phyloP scores from a whole-genome alignment of 108 stramenopile genomes.

The Cyclotella atomus region DNA sequence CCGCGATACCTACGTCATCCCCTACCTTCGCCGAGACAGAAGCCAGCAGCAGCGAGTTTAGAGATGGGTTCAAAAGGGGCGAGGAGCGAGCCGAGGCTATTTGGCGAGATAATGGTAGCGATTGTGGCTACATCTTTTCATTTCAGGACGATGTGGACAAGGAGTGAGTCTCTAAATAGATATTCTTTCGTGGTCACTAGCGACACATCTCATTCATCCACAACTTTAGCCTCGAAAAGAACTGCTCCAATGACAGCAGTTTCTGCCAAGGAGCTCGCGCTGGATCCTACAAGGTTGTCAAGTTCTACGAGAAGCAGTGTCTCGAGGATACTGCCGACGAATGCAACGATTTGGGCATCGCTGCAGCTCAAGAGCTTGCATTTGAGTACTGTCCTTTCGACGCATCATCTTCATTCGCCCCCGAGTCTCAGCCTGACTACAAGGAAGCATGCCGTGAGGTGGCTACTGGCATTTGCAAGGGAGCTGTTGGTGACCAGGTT shows the following conservation, averaged over 20 bases:
- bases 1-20: neutral
- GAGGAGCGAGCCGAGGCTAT: neutral
- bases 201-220: neutral
- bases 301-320: constrained; percentile 6
- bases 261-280: constrained; percentile 1
- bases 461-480: constrained; percentile 5
- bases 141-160: neutral
- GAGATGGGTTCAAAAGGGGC: neutral
- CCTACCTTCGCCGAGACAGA: neutral
- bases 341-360: constrained; percentile 13
- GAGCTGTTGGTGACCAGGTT: neutral
- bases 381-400: constrained; percentile 1
- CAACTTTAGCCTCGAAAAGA: neutral
- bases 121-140: neutral
- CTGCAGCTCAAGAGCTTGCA: constrained; percentile 6
- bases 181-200: neutral
- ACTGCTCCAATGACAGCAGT: neutral
- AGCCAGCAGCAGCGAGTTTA: neutral
- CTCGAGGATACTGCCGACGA: constrained; percentile 9
- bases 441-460: constrained; percentile 11
- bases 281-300: constrained; percentile 2
- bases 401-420: neutral
- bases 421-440: neutral
- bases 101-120: neutral
- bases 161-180: neutral